Evolutionary conservation across 129 eudicot genomes (phyloP), one percentile per base, ranked within the genome.

Genomic region (Pittosporum tobira): DNA sequence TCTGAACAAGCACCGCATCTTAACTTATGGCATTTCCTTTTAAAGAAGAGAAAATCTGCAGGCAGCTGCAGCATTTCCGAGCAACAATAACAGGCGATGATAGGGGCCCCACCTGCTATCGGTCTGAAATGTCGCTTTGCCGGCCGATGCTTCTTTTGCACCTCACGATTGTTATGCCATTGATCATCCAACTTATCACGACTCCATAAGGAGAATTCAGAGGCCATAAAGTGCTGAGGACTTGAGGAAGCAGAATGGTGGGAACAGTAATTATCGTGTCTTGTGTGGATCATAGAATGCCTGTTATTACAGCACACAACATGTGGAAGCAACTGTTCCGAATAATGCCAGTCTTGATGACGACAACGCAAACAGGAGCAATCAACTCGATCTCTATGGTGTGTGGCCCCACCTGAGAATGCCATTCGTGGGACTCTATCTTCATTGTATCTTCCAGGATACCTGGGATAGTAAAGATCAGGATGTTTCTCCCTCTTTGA

Each of bases 41-140:
- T 76, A 73, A 75, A 75, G 20, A 82, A 63, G 25, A 85, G 87
- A 64, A 85, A 90, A 57, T 88, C 88, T 66, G 68, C 84, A 26
- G 97, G 97, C 59, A 90, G 65, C 62, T 77, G 95, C 42, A 90
- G 75, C 31, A 80, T 53, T 52, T 73, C 70, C 10, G 59, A 73
- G 74, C 97, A 90, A 26, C 59, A 47, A 57, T 82, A 80, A 67
- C 97, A 90, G 13, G 75, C 36, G 14, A 90, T 26, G 61, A 85
- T 59, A 1, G 97, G 97, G 13, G 88, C 72, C 42, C 95, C 97
- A 29, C 95, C 87, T 12, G 95, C 81, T 38, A 85, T 57, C 0
- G 95, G 95, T 23, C 81, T 76, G 64, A 85, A 57, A 54, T 80
- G 84, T 68, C 51, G 62, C 71, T 73, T 85, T n/a, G 63, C 70